Evolutionary conservation across 352 stramenopile species (phyloP), one percentile per base, ranked within the genome.

Genomic region (Pythium dissimile): DNA sequence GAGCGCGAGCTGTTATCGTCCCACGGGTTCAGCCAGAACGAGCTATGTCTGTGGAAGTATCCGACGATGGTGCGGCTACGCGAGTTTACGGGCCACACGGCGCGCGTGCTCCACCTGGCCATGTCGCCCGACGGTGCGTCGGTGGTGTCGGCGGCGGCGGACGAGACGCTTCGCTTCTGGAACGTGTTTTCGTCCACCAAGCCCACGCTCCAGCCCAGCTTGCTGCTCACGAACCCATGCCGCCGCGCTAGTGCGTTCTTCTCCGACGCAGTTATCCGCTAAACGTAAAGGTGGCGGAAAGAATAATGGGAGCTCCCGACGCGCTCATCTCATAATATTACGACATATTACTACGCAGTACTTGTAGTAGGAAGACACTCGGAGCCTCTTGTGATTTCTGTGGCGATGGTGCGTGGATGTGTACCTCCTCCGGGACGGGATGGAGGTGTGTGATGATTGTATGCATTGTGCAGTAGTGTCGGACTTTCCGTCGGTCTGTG

Each of bases 91-190:
- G 93, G 92, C 27, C 96, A 99, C 71, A 97, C 84, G 11, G 84
- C 85, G 11, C 82, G 95, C 38, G 92, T 98, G 1, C 78, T 99
- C 37, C 86, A 98, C 59, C 84, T 98, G 54, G 91, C 89, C 26
- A 71, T 91, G 37, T 97, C 89, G 44, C 95, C 96, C 13, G 92
- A 98, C 72, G 95, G 95, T 49, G 66, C 64, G 12, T 96, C 80
- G 30, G 91, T 98, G 16, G 88, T 97, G 27, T 98, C 95, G 4
- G 95, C 89, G 12, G 94, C 89, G 5, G 95, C 89, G 4, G 97
- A 99, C 71, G 95, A 99, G 76, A 98, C 94, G 7, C 76, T 99
- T 31, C 81, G 95, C 37, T 99, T 99, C 73, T 99, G 96, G 95
- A 89, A 98, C 61, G 75, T 98, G 1, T 99, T 84, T 32, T 53